A percentile compares a stretch with the other conserved stretches of the same genome.
Conservation (phyloP, 768 basidiomycete species). For the Tremella fuciformis region DNA sequence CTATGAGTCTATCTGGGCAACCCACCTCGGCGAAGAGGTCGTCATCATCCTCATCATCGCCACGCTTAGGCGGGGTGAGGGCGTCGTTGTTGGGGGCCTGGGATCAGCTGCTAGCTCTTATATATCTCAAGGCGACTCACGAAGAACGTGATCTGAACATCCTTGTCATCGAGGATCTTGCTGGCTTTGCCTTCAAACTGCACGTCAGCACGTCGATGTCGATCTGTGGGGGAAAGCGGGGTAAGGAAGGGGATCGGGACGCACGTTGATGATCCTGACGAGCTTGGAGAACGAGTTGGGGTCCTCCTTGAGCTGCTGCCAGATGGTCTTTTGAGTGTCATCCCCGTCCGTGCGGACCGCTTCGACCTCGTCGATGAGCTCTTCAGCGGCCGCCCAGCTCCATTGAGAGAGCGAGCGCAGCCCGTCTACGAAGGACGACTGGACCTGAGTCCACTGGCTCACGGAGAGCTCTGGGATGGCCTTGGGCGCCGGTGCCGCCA, state of each 20-base stretch:
- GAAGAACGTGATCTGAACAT: constrained; percentile 50
- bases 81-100: constrained; percentile 49
- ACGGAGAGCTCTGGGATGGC: constrained; percentile 35
- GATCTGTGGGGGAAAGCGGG: background rate
- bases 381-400: constrained; percentile 36
- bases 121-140: constrained; percentile 25
- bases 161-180: constrained; percentile 46
- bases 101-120: background rate
- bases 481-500: constrained; percentile 11
- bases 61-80: constrained; percentile 43
- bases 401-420: constrained; percentile 29
- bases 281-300: constrained; percentile 46
- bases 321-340: constrained; percentile 47
- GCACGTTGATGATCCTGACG: constrained; percentile 46
- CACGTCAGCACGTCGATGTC: constrained; percentile 7
- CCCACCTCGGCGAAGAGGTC: constrained; percentile 21
- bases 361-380: constrained; percentile 28
- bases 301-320: constrained; percentile 47
- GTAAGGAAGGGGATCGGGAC: background rate
- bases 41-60: constrained; percentile 36
- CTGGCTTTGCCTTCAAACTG: constrained; percentile 38
- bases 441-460: constrained; percentile 36
- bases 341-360: constrained; percentile 9
- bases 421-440: constrained; percentile 30
- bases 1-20: constrained; percentile 3